Conservation (phyloP, 2,329 filamentous ascomycete genomes). For the Elsinoe ampelina region DNA sequence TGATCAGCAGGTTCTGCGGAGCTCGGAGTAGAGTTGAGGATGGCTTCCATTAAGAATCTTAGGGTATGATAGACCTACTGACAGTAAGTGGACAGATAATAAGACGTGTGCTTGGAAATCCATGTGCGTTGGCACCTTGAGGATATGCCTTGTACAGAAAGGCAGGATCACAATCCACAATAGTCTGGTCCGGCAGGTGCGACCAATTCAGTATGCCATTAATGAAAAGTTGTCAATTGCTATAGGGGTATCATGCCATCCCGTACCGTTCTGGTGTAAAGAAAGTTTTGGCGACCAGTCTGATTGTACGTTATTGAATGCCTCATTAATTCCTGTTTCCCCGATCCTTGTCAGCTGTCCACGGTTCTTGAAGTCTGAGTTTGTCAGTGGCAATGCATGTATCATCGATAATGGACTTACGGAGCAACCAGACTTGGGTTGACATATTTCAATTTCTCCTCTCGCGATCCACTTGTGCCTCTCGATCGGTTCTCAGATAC, state of each 20-base stretch:
- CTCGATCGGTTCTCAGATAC: slow-evolving; percentile 16
- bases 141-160: too few species aligned
- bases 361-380: slow-evolving; percentile 55
- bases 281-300: background rate
- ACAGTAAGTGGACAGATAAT: too few species aligned
- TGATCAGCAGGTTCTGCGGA: background rate
- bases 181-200: background rate
- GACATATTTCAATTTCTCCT: slow-evolving; percentile 61
- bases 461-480: slow-evolving; percentile 54
- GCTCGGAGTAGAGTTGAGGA: background rate
- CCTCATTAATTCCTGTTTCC: background rate
- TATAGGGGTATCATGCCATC: background rate
- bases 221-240: background rate
- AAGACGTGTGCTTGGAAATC: too few species aligned
- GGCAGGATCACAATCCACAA: too few species aligned
- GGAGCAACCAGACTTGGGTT: slow-evolving; percentile 65
- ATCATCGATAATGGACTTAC: slow-evolving; percentile 38
- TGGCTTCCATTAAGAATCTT: background rate
- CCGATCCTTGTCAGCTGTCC: slow-evolving; percentile 43
- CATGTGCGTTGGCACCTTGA: too few species aligned
- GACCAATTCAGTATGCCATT: background rate
- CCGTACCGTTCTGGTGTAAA: too few species aligned
- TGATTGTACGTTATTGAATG: background rate
- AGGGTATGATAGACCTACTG: too few species aligned
- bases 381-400: slow-evolving; percentile 18